Conservation (phyloP, 1,284 basidiomycete genomes). For the Cutaneotrichosporon spelunceum region DNA sequence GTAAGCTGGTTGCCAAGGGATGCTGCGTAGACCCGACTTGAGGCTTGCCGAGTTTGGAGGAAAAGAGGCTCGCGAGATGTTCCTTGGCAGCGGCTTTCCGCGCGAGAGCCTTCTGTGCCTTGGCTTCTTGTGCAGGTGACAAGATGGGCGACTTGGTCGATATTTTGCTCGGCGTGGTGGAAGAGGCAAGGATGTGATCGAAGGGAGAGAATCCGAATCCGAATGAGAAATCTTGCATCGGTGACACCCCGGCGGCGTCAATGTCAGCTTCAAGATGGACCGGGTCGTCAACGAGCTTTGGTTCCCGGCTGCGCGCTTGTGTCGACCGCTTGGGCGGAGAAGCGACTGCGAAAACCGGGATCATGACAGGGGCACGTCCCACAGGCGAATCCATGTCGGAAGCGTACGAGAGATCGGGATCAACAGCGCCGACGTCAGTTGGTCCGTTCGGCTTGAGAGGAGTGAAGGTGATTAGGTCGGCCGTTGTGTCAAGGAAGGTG, state of each 20-base stretch:
- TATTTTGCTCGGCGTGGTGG: neutral
- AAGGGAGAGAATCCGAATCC: neutral
- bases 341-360: conserved; percentile 26
- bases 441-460: conserved; percentile 8
- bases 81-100: neutral
- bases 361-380: conserved; percentile 38
- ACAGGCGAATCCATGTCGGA: conserved; percentile 34
- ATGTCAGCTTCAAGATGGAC: neutral
- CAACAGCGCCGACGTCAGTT: conserved; percentile 11
- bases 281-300: neutral
- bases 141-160: neutral
- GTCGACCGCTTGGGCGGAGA: conserved; percentile 6
- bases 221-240: conserved; percentile 13
- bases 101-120: neutral
- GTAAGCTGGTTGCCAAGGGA: neutral
- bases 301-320: conserved; percentile 8
- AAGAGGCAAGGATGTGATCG: neutral
- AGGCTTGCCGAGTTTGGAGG: neutral
- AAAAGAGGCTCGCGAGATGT: conserved; percentile 5
- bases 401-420: conserved; percentile 14
- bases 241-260: conserved; percentile 4
- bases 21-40: neutral
- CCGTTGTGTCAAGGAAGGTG: conserved; percentile 7
- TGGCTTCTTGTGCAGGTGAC: neutral
- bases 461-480: conserved; percentile 3